Conservation (phyloP, 345 rosid species). For the Clarkia xantiana region DNA sequence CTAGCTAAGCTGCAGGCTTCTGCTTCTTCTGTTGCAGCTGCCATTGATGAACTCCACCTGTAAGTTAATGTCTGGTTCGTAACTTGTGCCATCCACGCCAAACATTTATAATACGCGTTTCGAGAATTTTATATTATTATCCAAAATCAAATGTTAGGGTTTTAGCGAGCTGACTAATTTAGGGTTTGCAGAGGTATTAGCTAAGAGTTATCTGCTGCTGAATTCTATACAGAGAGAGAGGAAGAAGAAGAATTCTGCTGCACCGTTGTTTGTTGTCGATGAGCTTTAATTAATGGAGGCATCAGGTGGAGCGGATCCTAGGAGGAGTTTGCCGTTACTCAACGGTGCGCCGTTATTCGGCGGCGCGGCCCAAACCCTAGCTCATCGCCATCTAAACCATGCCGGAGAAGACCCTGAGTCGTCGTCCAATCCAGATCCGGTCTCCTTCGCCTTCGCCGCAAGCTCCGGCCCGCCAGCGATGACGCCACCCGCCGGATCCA, state of each 20-base stretch:
- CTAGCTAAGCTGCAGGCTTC: not conserved
- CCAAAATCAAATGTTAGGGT: no score
- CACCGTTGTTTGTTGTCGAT: no score
- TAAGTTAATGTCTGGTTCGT: not conserved
- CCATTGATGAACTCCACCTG: slow-evolving; percentile 1
- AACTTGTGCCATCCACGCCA: no score
- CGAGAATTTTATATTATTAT: no score
- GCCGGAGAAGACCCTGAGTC: slow-evolving; percentile 25
- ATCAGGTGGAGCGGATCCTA: not conserved
- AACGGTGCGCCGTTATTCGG: slow-evolving; percentile 10
- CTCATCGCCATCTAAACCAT: slow-evolving; percentile 15
- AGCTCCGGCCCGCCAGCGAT: slow-evolving; percentile 8
- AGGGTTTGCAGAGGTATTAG: no score
- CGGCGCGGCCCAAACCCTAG: slow-evolving; percentile 61
- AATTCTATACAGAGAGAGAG: no score
- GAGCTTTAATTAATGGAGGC: slow-evolving; percentile 1
- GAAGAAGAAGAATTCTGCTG: no score
- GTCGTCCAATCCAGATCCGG: slow-evolving; percentile 13
- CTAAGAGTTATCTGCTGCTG: no score
- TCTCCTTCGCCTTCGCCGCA: slow-evolving; percentile 14
- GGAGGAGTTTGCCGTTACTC: slow-evolving; percentile 1
- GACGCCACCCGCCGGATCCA: slow-evolving; percentile 10
- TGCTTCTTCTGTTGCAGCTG: not conserved
- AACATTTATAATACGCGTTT: no score
- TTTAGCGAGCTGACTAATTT: no score